Base-by-base conservation (phyloP, 768 basidiomycete genomes). In the Phylloporus sp. region DNA sequence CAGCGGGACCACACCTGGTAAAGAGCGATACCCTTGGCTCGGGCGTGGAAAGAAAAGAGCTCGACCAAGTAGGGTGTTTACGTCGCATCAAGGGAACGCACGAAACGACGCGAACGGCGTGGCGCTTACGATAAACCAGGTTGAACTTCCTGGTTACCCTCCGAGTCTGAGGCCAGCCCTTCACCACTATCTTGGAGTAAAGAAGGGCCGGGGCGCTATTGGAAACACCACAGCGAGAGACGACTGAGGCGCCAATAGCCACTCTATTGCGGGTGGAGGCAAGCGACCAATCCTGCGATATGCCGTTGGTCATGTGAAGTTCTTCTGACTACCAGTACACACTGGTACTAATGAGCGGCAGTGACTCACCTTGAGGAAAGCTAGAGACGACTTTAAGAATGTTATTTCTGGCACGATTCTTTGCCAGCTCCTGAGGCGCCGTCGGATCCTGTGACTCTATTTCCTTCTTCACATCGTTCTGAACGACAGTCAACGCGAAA, bases 41-140 rank as follows among this genome's bases (percentile, higher is more conserved):
- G 79, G 23, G 73, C 73, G 50, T 79, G 75, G 67, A 71, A 84
- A 0, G 82, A 81, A 70, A 84, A 83, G 24, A 83, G 59, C 53
- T 84, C 82, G 18, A 82, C 80, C 49, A 82, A 63, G 72, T 71
- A 82, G 6, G 31, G n/a, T 9, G 6, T 29, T 31, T 24, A 9
- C 15, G 6, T 34, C 17, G 5, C 15, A 4, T 44, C 20, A 37
- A 15, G 8, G 20, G n/a, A n/a, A n/a, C n/a, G n/a, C n/a, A n/a
- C n/a, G n/a, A n/a, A 31, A 5, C 23, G n/a, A 20, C 21, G 22
- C n/a, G 7, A 13, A 23, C 10, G 18, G 9, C n/a, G 17, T 8
- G 9, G 23, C 17, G 13, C 44, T 29, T 21, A 38, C 44, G 18
- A 18, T 23, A 38, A 32, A 20, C 6, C 23, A 46, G 15, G 17